Evolutionary conservation across 805 yeast genomes (phyloP), one percentile per base, ranked within the genome.

Genomic region (Candida namnaoensis): DNA sequence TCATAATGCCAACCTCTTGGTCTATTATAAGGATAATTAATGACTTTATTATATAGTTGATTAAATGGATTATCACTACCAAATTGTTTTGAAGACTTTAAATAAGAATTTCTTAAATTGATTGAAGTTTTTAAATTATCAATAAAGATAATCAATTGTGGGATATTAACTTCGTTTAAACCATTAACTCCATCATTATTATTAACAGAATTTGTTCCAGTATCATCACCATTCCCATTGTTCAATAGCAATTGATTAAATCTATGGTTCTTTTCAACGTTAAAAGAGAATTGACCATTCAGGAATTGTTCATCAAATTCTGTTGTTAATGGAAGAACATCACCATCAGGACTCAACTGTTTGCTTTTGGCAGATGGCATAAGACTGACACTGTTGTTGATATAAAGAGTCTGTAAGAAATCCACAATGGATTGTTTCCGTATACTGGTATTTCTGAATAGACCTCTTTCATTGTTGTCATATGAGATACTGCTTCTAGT

Each of bases 21-120:
- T 37, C 60, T 50, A 9, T 96, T 95, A 23, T 80, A 79, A 0
- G 98, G 97, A 57, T 87, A 88, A 30, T 87, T 75, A n/a, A 61
- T 60, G 96, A 96, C 88, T 27, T 57, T 61, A 12, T 63, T 64
- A 5, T 65, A 57, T 34, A 60, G 61, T 24, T 35, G 32, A 60
- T 88, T 82, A 52, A 86, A 80, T 4, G 95, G 95, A 59, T 91
- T 88, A 41, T 76, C 77, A 35, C 57, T 49, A 34, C 78, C 80
- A 46, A 79, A 69, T 61, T 90, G 98, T 26, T 73, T 46, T 1
- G 95, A 85, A 3, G 73, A 46, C 3, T 53, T 50, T 53, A 80
- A 72, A 60, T 88, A 90, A 50, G 76, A 76, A 49, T 75, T 81
- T 49, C 97, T 73, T 41, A 81, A 52, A 10, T 71, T 72, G 39